Evolutionary conservation across 202 grass and related monocot species (phyloP), one percentile per base, ranked within the genome.

Genomic region (Panicum hallii): DNA sequence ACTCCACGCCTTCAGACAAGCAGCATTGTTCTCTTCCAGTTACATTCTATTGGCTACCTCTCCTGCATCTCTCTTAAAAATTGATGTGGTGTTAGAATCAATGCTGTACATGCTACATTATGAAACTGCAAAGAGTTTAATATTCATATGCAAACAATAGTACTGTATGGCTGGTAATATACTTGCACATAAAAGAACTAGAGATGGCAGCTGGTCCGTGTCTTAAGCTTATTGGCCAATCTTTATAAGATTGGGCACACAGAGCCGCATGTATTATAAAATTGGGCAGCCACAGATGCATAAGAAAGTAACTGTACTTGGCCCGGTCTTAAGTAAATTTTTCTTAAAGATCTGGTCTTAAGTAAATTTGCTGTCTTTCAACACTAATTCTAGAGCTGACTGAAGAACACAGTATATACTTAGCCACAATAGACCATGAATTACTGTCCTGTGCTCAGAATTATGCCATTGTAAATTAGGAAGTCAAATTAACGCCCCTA

Each of bases 181-280:
- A 67, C 32, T 45, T 36, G 7, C 28, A 49, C 32, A 80, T 80
- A 75, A 80, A 84, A 80, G 28, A 80, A 84, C 68, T 69, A 11
- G 45, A 55, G 22, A 52, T 49, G 20, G 44, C 52, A 75, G 14
- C 7, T 20, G 46, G 32, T 54, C 11, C 5, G 77, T 80, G 70
- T 89, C 87, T 49, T 63, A 20, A 8, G 70, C 63, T 75, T 79
- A 84, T 44, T 89, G 44, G 87, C 32, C 69, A 14, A 47, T 75
- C 34, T 14, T 46, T 78, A 64, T 53, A 72, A 65, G 80, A 73
- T 52, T 19, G 50, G 50, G 49, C 69, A 50, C 23, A 56, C 10
- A 56, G 0, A 69, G 1, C 50, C 42, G 41, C 2, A 68, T 32
- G 2, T 32, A 32, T 32, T 53, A 48, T 47, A 28, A 16, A 15